Evolutionary conservation across 208 protist species (phyloP).

Genomic region (Crithidia bombi): DNA sequence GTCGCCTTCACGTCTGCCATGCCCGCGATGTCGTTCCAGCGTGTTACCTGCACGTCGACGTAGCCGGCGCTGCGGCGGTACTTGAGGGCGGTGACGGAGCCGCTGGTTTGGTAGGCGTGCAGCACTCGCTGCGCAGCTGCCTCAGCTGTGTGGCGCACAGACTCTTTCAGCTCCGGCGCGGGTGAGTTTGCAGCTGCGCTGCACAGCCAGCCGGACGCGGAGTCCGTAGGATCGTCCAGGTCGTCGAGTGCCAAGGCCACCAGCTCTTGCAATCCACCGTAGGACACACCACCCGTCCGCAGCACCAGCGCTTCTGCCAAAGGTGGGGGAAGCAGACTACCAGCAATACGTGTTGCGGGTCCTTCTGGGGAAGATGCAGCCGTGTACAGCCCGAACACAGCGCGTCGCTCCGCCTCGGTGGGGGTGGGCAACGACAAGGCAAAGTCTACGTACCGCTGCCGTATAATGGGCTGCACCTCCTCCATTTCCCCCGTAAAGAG

Average conservation of each 20-base stretch:
- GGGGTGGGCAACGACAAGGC: slow-evolving; percentile 57
- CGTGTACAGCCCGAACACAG: slow-evolving; percentile 43
- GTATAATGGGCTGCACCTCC: slow-evolving; percentile 49
- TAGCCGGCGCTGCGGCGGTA: slow-evolving; percentile 66
- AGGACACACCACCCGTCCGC: slow-evolving; percentile 72
- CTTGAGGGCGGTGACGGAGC: slow-evolving; percentile 49
- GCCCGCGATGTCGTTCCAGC: slow-evolving; percentile 82
- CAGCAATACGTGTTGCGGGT: not conserved
- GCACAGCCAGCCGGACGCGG: not conserved
- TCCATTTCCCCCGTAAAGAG: slow-evolving; percentile 57
- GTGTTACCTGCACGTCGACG: slow-evolving; percentile 73
- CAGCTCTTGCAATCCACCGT: slow-evolving; percentile 63
- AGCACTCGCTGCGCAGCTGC: slow-evolving; percentile 39
- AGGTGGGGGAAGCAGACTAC: not conserved
- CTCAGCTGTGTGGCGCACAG: slow-evolving; percentile 11
- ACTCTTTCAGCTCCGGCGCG: not conserved
- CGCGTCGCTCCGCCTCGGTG: slow-evolving; percentile 48
- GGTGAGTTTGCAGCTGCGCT: not conserved
- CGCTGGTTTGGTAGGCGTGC: slow-evolving; percentile 50
- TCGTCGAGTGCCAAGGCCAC: slow-evolving; percentile 18
- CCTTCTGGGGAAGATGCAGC: not conserved
- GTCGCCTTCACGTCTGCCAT: slow-evolving; percentile 59
- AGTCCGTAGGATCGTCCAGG: not conserved
- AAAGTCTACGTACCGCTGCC: slow-evolving; percentile 53
- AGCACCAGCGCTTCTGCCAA: slow-evolving; percentile 50